phyloP scores from a whole-genome alignment of 2,329 filamentous ascomycete genomes.

The Penicillium sp. region DNA sequence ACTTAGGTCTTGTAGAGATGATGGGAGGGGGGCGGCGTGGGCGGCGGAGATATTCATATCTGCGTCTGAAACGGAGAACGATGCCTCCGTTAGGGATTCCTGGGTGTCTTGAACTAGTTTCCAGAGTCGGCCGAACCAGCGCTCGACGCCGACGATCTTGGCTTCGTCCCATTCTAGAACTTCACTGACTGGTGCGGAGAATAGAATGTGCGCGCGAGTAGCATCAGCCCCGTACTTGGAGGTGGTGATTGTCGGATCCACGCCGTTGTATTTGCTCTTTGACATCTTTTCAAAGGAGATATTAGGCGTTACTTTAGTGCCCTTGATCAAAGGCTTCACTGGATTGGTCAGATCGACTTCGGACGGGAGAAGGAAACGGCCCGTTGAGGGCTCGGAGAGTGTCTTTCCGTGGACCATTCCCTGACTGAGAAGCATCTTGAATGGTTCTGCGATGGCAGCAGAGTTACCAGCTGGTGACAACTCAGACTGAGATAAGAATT shows the following conservation, averaged over 20 bases:
- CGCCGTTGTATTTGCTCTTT: conserved; percentile 90
- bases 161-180: conserved; percentile 84
- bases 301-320: conserved; percentile 58
- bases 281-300: conserved; percentile 89
- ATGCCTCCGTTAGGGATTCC: conserved; percentile 24
- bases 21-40: conserved; percentile 29
- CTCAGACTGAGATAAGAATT: conserved; percentile 65
- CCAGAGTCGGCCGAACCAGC: conserved; percentile 72
- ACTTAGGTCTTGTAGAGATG: conserved; percentile 32
- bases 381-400: conserved; percentile 69
- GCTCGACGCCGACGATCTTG: conserved; percentile 76
- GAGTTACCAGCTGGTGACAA: conserved; percentile 37
- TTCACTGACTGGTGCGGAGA: conserved; percentile 80
- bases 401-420: conserved; percentile 93
- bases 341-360: conserved; percentile 67
- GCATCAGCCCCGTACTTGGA: conserved; percentile 76
- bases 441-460: conserved; percentile 64
- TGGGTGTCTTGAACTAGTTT: conserved; percentile 52
- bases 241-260: conserved; percentile 74
- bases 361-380: conserved; percentile 72
- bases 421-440: conserved; percentile 78
- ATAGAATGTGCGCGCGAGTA: conserved; percentile 81
- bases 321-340: conserved; percentile 59
- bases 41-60: conserved; percentile 18
- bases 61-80: conserved; percentile 24